Conservation (phyloP, 768 basidiomycete genomes). For the Collybiopsis luxurians region DNA sequence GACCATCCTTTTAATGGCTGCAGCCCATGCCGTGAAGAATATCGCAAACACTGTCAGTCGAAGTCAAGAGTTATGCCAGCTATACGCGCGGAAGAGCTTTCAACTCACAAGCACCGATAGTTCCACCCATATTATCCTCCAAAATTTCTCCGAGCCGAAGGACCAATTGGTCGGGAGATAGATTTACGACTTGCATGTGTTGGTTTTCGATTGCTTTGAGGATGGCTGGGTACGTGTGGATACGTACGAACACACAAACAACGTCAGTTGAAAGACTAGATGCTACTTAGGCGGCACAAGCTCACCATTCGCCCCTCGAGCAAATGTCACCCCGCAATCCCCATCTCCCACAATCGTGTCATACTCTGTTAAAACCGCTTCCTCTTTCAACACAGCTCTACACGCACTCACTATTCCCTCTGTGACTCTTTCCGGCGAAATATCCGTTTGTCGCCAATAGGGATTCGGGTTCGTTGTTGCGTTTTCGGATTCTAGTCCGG, state of each 20-base stretch:
- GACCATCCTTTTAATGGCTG: constrained; percentile 11
- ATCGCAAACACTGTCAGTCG: constrained; percentile 38
- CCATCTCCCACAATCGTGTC: constrained; percentile 65
- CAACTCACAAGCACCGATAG: constrained; percentile 44
- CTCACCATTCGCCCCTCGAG: constrained; percentile 40
- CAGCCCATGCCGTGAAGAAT: constrained; percentile 37
- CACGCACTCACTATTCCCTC: constrained; percentile 36
- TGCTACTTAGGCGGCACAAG: background rate
- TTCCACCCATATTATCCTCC: constrained; percentile 56
- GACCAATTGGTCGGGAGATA: constrained; percentile 21
- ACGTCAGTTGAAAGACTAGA: background rate
- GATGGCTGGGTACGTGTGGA: constrained; percentile 30
- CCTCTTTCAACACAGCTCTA: constrained; percentile 38
- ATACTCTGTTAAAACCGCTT: constrained; percentile 52
- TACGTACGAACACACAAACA: too few species aligned
- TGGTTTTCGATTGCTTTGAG: constrained; percentile 27
- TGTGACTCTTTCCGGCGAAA: constrained; percentile 16
- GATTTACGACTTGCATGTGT: constrained; percentile 16
- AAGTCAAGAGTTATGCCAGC: background rate
- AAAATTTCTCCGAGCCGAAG: constrained; percentile 35
- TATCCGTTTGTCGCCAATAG: constrained; percentile 1
- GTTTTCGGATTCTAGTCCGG: too few species aligned
- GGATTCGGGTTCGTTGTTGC: too few species aligned
- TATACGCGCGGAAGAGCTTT: constrained; percentile 13
- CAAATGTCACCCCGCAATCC: constrained; percentile 59